These are phyloP conservation scores for Saccharomyces uvarum DNA, from an alignment of 1,139 yeast genomes.

Conservation along the genomic window DNA sequence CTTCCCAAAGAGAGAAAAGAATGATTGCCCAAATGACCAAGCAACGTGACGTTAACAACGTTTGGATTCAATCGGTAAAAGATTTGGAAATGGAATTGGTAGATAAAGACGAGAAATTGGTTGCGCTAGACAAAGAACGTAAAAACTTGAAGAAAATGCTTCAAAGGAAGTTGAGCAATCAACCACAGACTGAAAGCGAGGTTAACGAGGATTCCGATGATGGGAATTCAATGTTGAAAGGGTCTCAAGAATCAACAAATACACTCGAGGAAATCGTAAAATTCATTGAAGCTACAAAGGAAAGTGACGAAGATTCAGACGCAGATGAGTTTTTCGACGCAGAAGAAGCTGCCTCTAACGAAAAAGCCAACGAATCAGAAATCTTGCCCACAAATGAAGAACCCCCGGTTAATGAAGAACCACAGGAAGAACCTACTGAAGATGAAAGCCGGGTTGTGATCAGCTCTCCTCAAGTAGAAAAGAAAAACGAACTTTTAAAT, in stretches of 20 bases:
- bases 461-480: conserved; percentile 31
- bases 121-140: conserved; percentile 64
- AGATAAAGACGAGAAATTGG: conserved; percentile 65
- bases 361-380: conserved; percentile 6
- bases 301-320: conserved; percentile 53
- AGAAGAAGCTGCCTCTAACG: conserved; percentile 46
- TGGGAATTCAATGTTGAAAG: conserved; percentile 4
- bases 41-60: conserved; percentile 70
- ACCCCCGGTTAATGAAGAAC: neutral
- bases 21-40: conserved; percentile 53
- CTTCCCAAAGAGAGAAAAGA: conserved; percentile 34
- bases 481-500: conserved; percentile 36
- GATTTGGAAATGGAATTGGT: conserved; percentile 77
- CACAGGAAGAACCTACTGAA: conserved; percentile 2
- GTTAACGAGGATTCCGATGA: conserved; percentile 14
- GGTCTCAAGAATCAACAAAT: conserved; percentile 12
- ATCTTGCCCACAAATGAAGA: conserved; percentile 7
- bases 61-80: conserved; percentile 87
- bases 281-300: conserved; percentile 42
- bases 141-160: conserved; percentile 58
- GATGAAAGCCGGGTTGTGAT: conserved; percentile 1
- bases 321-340: conserved; percentile 87
- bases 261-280: conserved; percentile 39
- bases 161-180: conserved; percentile 28
- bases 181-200: conserved; percentile 8